Base-by-base conservation (phyloP, 306 rosid genomes). In the Lathyrus aphaca region DNA sequence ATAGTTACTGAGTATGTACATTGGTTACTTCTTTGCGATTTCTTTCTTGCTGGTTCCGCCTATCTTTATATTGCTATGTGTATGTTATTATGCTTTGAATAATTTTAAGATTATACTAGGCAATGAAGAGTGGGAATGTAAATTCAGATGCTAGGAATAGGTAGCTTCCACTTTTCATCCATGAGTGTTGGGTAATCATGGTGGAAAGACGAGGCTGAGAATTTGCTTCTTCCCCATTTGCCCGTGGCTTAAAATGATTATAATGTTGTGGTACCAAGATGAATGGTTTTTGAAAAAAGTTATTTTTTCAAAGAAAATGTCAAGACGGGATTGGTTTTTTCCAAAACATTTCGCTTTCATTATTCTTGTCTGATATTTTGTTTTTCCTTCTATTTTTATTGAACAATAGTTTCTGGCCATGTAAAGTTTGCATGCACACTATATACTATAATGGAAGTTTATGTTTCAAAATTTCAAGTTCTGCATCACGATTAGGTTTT, bases 1-100 rank as follows among this genome's bases (percentile, higher is more conserved):
- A 63, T 90, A 19, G 69, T 69, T 42, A 80, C 90, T 3, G 83
- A 82, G 98, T 94, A 90, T 45, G 98, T 78, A 12, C 45, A 25
- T 54, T 56, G 13, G 12, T 18, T 6, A 7, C 48, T 55, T 6
- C 46, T 50, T 57, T 63, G 17, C 39, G 1, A 18, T 69, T 32
- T 16, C 1, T 23, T 64, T 27, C 0, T 5, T 49, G 39, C 68
- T 57, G 5, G 53, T 27, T 78, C 44, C 25, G 51, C n/a, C 21
- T 60, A 2, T 56, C 21, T 40, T 37, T 14, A 17, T 27, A 1
- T 32, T 61, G 37, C 46, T 61, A 3, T 45, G 16, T 57, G 5
- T 58, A 2, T 51, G 21, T n/a, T n/a, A n/a, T 42, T 30, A 5
- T 60, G 67, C 4, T 60, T 30, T 57, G 23, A 30, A 58, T 45